These are phyloP conservation scores for Salix dunnii DNA, from an alignment of 345 rosid genomes.

Conservation along the genomic window DNA sequence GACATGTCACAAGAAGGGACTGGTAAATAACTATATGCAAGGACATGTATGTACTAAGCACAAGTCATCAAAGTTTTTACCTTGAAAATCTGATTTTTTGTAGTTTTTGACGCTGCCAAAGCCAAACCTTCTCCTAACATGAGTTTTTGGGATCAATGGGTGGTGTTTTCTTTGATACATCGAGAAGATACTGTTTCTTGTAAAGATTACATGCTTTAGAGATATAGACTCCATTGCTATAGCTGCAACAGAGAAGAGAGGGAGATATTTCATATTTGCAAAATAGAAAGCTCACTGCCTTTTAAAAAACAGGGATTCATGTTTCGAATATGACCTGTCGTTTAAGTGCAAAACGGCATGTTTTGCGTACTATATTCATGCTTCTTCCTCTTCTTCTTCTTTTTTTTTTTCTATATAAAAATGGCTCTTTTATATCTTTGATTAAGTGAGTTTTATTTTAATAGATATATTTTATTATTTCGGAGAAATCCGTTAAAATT, in stretches of 20 bases:
- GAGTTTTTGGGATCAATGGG: neutral
- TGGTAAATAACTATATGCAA: neutral
- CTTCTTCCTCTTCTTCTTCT: too few relatives aligned
- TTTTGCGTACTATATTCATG: too few relatives aligned
- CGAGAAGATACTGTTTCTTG: neutral
- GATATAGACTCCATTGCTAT: conserved; percentile 14
- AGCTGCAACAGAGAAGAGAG: neutral
- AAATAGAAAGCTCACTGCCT: too few relatives aligned
- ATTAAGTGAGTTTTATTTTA: too few relatives aligned
- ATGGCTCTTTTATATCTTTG: too few relatives aligned
- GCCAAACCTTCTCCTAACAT: neutral
- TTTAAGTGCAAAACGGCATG: too few relatives aligned
- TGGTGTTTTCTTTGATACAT: neutral
- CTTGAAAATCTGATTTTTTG: conserved; percentile 14
- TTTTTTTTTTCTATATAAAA: too few relatives aligned
- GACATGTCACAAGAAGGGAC: neutral
- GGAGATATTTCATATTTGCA: neutral
- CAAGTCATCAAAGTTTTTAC: neutral
- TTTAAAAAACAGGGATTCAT: too few relatives aligned
- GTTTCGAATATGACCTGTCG: too few relatives aligned
- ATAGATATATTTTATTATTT: too few relatives aligned
- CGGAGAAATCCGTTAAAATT: too few relatives aligned
- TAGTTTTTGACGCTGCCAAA: conserved; percentile 4
- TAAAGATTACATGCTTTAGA: neutral
- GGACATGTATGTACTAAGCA: neutral